These are phyloP conservation scores for Saccharomyces hybrid DNA, from an alignment of 1,139 yeast genomes.

Conservation along the genomic window DNA sequence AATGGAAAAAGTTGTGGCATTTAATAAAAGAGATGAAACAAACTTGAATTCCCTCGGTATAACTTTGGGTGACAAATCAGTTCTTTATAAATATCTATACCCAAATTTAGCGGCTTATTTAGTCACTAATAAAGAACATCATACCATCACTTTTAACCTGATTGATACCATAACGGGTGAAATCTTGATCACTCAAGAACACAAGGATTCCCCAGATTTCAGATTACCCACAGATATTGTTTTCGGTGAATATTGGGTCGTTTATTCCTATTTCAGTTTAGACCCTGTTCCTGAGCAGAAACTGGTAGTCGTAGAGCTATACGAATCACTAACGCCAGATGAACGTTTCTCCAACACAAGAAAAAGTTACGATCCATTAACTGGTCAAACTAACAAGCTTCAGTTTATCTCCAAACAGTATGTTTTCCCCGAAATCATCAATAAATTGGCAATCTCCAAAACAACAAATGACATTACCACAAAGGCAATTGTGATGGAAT, in stretches of 20 bases:
- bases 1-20: constrained; percentile 35
- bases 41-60: constrained; percentile 61
- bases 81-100: constrained; percentile 75
- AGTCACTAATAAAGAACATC: constrained; percentile 34
- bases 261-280: constrained; percentile 55
- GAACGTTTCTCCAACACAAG: constrained; percentile 27
- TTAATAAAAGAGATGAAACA: constrained; percentile 37
- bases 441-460: constrained; percentile 47
- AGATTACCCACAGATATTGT: constrained; percentile 44
- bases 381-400: constrained; percentile 34
- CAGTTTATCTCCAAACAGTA: constrained; percentile 48
- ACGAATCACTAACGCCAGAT: constrained; percentile 53
- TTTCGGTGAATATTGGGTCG: constrained; percentile 79
- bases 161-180: constrained; percentile 69
- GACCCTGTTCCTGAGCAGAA: constrained; percentile 44
- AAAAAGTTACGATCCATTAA: constrained; percentile 15
- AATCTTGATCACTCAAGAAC: constrained; percentile 43
- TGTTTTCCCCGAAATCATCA: constrained; percentile 50
- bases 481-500: constrained; percentile 55
- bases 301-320: constrained; percentile 68
- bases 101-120: constrained; percentile 60
- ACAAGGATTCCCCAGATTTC: constrained; percentile 34
- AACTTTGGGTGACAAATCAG: constrained; percentile 61
- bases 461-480: constrained; percentile 72
- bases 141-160: constrained; percentile 41